Evolutionary conservation across 176 grass and related monocot species (phyloP), one percentile per base, ranked within the genome.

Genomic region (Puccinellia tenuiflora): DNA sequence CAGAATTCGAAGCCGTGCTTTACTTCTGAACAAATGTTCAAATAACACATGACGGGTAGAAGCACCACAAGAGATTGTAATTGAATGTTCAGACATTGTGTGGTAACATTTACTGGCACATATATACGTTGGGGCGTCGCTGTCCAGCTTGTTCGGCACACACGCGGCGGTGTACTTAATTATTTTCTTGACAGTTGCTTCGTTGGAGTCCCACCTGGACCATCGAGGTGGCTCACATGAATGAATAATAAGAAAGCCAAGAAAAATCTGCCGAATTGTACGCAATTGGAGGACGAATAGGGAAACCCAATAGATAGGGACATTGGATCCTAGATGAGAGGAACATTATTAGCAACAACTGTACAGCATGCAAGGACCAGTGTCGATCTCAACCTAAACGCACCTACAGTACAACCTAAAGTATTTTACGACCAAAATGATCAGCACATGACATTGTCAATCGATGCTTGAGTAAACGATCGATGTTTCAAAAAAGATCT

Each of bases 291-390:
- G 60, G 33, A 29, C 38, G 29, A 61, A 69, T n/a, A 3, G 50
- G 77, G 87, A 57, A 69, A 37, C 22, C 12, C 42, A 10, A 9
- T 14, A 13, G 82, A 11, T 26, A 21, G 77, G 10, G 51, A 86
- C 82, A 90, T 82, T 82, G 88, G 79, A 90, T 90, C 73, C 83
- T 78, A 47, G 45, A 85, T 78, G 83, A 78, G 21, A 64, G 64
- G 34, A 78, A 29, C 73, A 90, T 86, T 79, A 85, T 86, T 86
- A 46, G 45, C 45, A 25, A 84, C 82, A 64, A 75, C 62, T 28
- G 14, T 45, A n/a, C n/a, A n/a, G 5, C 78, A 4, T 7, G 28
- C 1, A 24, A 89, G 88, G 88, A 90, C 88, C 83, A 82, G 73
- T 73, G 83, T 55, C 83, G 62, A 77, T 42, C 82, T 61, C 4